A percentile compares a stretch with the other conserved stretches of the same genome.
Conservation (phyloP, 1,284 basidiomycete species). For the Fomitiporia mediterranea region DNA sequence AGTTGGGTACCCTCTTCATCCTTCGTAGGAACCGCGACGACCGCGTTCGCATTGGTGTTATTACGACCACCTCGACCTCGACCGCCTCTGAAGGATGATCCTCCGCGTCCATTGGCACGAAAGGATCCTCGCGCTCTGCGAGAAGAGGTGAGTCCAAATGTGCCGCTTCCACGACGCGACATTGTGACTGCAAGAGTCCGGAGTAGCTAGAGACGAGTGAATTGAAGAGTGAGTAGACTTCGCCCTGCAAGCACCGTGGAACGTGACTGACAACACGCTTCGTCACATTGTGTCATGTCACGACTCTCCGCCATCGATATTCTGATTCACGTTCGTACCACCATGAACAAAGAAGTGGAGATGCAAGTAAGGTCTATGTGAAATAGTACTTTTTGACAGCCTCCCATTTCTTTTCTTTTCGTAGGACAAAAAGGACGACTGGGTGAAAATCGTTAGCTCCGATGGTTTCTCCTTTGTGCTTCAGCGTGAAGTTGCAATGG, state of each 20-base stretch:
- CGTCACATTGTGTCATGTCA: conserved; percentile 6
- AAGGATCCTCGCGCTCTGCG: conserved; percentile 38
- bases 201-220: not conserved
- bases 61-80: conserved; percentile 54
- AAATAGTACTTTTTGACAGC: not conserved
- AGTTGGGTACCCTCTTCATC: conserved; percentile 85
- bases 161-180: conserved; percentile 30
- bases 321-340: not conserved
- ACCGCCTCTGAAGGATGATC: conserved; percentile 33
- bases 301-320: not conserved
- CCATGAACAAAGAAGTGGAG: not conserved
- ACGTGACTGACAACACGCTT: not conserved
- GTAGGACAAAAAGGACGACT: conserved; percentile 36
- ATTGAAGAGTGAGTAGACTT: not conserved
- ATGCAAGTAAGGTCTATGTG: not conserved
- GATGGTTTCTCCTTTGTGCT: conserved; percentile 63
- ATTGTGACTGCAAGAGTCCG: conserved; percentile 21
- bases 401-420: not conserved
- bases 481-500: conserved; percentile 48
- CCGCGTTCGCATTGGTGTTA: conserved; percentile 33
- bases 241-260: too few relatives aligned
- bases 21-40: conserved; percentile 52
- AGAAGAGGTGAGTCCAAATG: conserved; percentile 30
- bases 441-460: conserved; percentile 58
- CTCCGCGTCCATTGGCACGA: conserved; percentile 41